Evolutionary conservation across 805 yeast species (phyloP), one percentile per base, ranked within the genome.

Genomic region (Torulaspora microellipsoides): DNA sequence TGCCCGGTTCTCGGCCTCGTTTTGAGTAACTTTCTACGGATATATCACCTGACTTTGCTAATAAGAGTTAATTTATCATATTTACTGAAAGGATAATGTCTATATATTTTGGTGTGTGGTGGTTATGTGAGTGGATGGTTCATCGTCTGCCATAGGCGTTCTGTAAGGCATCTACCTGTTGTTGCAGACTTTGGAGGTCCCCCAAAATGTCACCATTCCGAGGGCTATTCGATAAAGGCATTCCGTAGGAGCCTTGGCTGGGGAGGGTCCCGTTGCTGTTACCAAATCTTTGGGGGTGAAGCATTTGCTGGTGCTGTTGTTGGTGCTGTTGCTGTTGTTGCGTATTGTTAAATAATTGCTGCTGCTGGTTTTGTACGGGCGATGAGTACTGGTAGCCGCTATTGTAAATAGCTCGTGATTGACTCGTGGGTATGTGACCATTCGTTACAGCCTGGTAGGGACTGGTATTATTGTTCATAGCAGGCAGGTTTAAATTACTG

Each of bases 171-270:
- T 83, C 84, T 15, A 83, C 87, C 59, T 83, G 89, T 30, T 73
- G 81, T 54, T 83, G 87, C 37, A 83, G 68, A 8, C 83, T 83
- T 55, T 75, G 75, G 45, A 83, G 67, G 56, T 83, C 84, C 36
- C 82, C 81, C 51, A 83, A 62, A 15, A 83, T 76, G 47, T 81
- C 78, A 3, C 74, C 55, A 40, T 34, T 38, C 11, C 34, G 46
- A 1, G 66, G 50, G 31, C 55, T 48, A 25, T 50, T 45, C 5
- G 51, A 38, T 7, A 34, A 36, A 8, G 47, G 43, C 48, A 48
- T 44, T 7, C 41, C 15, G 17, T 34, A 42, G n/a, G 41, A 33
- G 10, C 31, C 31, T 3, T 53, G 62, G 14, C 20, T 31, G 8
- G 31, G 33, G 23, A 36, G 20, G 25, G 25, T 20, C 3, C 67